Base-by-base conservation (phyloP, 768 basidiomycete genomes). In the Pleurotus pulmonarius region DNA sequence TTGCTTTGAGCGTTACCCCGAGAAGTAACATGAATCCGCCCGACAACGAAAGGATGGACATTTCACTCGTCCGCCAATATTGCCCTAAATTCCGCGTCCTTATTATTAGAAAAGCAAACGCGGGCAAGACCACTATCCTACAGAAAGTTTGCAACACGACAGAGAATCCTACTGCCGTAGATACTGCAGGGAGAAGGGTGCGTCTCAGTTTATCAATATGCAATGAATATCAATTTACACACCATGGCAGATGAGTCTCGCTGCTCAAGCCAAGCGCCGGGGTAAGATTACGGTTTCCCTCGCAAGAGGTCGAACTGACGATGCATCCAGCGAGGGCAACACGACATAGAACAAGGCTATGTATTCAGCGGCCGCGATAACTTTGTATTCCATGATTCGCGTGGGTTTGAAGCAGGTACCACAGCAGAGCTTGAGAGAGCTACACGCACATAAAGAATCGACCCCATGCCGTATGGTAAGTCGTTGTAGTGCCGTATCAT, bases 361-460 rank as follows among this genome's bases (percentile, higher is more conserved):
- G 58, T 64, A 5, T 76, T 71, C 58, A 46, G 41, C 22, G 71
- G 63, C 60, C 71, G 70, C 29, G 61, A 58, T 3, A 47, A 59
- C 2, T 76, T 74, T 59, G 65, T 75, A 18, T 76, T 77, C 55
- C 76, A 77, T 39, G 75, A 77, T 56, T 77, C 75, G 16, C 55
- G 65, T 46, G 76, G 75, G 3, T 74, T 77, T 49, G 73, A 76
- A 60, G 57, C 71, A 16, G 75, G 75, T 4, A 60, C 59, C 2
- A 60, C 20, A 0, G 56, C 60, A 2, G 69, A 76, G 56, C n/a
- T n/a, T n/a, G n/a, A n/a, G n/a, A n/a, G n/a, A 59, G 59, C 4
- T 41, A 48, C 1, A 58, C n/a, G 2, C 46, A 57, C 8, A 53
- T 68, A 0, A 44, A 61, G n/a, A 56, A 73, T 25, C 68, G 67